phyloP scores from a whole-genome alignment of 2,329 filamentous ascomycete species.

The Hirsutella rhossiliensis region DNA sequence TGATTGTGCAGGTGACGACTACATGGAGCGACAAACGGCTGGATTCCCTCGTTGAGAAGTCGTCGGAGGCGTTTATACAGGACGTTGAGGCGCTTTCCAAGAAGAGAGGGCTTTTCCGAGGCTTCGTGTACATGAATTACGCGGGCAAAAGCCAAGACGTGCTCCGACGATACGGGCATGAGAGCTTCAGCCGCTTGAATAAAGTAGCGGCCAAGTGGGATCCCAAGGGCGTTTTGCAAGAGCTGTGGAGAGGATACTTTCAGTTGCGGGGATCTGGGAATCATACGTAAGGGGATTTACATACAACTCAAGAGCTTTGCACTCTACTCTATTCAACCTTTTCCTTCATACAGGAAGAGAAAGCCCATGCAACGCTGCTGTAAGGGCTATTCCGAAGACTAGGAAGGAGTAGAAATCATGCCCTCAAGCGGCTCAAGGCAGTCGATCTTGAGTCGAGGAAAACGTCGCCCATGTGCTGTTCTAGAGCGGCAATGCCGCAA shows the following conservation, averaged over 20 bases:
- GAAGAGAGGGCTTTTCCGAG: conserved; percentile 15
- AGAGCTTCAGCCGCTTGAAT: conserved; percentile 16
- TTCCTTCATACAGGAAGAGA: no score
- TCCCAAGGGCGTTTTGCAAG: conserved; percentile 12
- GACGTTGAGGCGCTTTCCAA: conserved; percentile 13
- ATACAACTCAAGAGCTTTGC: no score
- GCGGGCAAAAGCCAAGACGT: conserved; percentile 24
- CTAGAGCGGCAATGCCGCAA: no score
- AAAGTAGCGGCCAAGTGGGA: conserved; percentile 14
- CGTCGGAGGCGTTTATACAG: background rate
- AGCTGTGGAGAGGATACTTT: conserved; percentile 12
- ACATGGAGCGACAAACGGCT: conserved; percentile 12
- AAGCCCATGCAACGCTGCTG: no score
- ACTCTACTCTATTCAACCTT: no score
- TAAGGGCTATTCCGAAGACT: no score
- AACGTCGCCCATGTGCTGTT: no score
- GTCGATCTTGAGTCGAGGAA: no score
- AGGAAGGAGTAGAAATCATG: no score
- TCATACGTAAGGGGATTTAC: no score
- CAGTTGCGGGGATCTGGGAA: conserved; percentile 1
- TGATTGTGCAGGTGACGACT: conserved; percentile 17
- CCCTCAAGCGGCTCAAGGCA: no score
- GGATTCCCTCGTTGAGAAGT: conserved; percentile 11
- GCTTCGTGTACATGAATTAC: conserved; percentile 23
- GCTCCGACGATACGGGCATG: conserved; percentile 22